Conservation (phyloP, 139 green algal genomes). For the Pedinophyceae sp. region DNA sequence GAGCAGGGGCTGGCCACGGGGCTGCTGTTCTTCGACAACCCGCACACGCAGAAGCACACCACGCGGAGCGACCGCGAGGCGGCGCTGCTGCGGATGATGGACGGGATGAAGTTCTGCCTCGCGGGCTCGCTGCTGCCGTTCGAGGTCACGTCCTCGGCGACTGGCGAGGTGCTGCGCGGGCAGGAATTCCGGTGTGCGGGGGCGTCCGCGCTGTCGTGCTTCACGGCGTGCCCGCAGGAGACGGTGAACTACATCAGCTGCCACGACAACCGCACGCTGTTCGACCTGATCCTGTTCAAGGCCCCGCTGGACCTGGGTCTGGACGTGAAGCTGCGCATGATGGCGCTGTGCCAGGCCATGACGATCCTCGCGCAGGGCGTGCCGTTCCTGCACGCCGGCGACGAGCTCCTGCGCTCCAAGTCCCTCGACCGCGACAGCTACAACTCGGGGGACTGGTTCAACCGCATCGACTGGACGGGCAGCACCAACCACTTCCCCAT, state of each 20-base stretch:
- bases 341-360: constrained; percentile 41
- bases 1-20: constrained; percentile 63
- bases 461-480: constrained; percentile 59
- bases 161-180: background rate
- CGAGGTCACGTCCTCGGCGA: background rate
- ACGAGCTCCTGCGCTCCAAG: constrained; percentile 73
- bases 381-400: constrained; percentile 68
- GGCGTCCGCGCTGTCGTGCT: background rate
- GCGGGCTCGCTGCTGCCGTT: constrained; percentile 43
- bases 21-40: constrained; percentile 34
- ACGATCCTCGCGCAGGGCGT: constrained; percentile 22
- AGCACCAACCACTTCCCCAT: constrained; percentile 63
- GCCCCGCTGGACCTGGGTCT: constrained; percentile 1
- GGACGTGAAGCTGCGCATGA: constrained; percentile 24
- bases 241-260: constrained; percentile 70
- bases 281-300: constrained; percentile 57
- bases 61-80: constrained; percentile 17
- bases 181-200: background rate
- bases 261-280: constrained; percentile 81
- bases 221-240: constrained; percentile 16
- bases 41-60: constrained; percentile 5
- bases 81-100: constrained; percentile 29
- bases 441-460: constrained; percentile 68
- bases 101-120: constrained; percentile 38
- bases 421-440: constrained; percentile 69